Evolutionary conservation across 2,329 filamentous ascomycete genomes (phyloP), one percentile per base, ranked within the genome.

Genomic region (Fusarium sp.): DNA sequence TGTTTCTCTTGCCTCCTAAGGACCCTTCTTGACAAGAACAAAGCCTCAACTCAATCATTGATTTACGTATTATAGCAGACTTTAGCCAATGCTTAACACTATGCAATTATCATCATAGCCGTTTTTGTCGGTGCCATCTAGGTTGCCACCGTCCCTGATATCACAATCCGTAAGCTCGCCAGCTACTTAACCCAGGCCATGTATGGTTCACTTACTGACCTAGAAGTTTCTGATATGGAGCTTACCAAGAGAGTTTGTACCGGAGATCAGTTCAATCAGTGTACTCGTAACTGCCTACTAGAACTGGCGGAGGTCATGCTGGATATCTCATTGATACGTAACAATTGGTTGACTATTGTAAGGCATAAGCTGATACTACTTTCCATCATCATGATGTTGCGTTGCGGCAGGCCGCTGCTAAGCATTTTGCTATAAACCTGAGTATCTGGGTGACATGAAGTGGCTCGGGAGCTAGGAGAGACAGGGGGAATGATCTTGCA

Each of bases 371-470:
- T 23, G 4, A 7, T 4, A 7, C 21, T 10, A 10, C 11, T 49
- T 10, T 3, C 11, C 11, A 5, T 33, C 11, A 5, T 33, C 10
- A 49, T 10, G 29, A 4, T 15, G 8, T 19, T 33, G 8, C 21
- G 23, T 33, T 33, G 21, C 16, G 27, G 8, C 29, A 5, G 4
- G 29, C 11, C 14, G 21, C 21, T 19, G 29, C 15, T 18, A 19
- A 5, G 8, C 8, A 18, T 18, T 8, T 33, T 3, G 16, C 4
- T 33, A 16, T 33, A 23, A 3, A 18, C 3, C 2, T 49, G 4
- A 49, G n/a, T 10, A 7, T 19, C 2, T 5, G 8, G 29, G 21
- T 8, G 46, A 19, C 21, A 23, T 14, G 10, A 49, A 18, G 29
- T 23, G 21, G 16, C 21, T 31, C 7, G 8, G 10, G 19, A 10